Evolutionary conservation across 2,329 filamentous ascomycete genomes (phyloP).

Genomic region (Nothopassalora personata): DNA sequence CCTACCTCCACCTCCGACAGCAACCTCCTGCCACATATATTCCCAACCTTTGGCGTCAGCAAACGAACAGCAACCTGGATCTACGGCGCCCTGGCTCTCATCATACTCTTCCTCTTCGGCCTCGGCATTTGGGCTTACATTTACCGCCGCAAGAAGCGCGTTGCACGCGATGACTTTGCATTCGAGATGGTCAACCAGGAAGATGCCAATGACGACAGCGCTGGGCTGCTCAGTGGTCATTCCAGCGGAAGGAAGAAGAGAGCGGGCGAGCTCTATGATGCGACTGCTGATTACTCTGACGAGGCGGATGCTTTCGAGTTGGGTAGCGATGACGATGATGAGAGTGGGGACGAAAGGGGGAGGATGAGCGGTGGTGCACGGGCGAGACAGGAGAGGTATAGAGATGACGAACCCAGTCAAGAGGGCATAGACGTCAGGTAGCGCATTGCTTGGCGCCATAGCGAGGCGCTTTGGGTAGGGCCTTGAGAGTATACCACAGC

Average conservation of each 20-base stretch:
- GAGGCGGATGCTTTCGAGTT: slow-evolving; percentile 40
- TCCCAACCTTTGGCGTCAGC: slow-evolving; percentile 85
- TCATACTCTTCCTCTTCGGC: slow-evolving; percentile 73
- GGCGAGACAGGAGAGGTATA: slow-evolving; percentile 16
- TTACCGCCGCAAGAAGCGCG: slow-evolving; percentile 64
- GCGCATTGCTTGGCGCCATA: background rate
- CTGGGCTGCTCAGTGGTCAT: slow-evolving; percentile 27
- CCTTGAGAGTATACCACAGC: background rate
- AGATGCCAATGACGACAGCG: slow-evolving; percentile 48
- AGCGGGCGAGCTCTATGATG: slow-evolving; percentile 92
- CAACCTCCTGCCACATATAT: slow-evolving; percentile 72
- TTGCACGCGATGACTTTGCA: slow-evolving; percentile 71
- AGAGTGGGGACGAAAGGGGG: slow-evolving; percentile 16
- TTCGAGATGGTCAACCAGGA: slow-evolving; percentile 89
- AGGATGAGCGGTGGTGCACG: slow-evolving; percentile 6
- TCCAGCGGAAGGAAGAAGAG: slow-evolving; percentile 49
- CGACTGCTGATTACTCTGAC: slow-evolving; percentile 87
- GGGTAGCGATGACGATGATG: slow-evolving; percentile 22
- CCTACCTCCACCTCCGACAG: slow-evolving; percentile 24
- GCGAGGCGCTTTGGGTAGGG: background rate
- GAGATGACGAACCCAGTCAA: slow-evolving; percentile 14
- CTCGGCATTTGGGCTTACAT: slow-evolving; percentile 72
- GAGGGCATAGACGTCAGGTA: slow-evolving; percentile 7
- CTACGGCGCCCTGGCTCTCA: slow-evolving; percentile 78
- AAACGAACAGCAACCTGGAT: slow-evolving; percentile 91